Conservation (phyloP, 345 rosid species). For the Lepidium aucheri region DNA sequence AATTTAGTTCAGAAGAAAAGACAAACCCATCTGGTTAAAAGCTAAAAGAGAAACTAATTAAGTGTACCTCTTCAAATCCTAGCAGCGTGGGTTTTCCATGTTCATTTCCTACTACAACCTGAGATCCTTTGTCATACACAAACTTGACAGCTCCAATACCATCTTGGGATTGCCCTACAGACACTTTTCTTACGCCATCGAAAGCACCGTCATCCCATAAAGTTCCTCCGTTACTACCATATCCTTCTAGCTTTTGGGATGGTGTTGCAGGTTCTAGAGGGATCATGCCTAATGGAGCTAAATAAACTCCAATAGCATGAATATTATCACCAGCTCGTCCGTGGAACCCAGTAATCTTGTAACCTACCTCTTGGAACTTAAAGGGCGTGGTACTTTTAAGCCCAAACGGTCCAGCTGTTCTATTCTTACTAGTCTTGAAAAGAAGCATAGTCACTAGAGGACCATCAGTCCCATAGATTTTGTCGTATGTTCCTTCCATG, state of each 20-base stretch:
- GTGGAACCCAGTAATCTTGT: conserved; percentile 24
- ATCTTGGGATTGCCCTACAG: conserved; percentile 5
- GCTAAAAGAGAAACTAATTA: not conserved
- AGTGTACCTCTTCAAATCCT: conserved; percentile 8
- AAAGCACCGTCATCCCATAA: conserved; percentile 25
- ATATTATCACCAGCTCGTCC: conserved; percentile 12
- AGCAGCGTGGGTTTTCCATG: conserved; percentile 7
- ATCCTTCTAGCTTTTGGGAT: conserved; percentile 2
- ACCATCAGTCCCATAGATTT: not conserved
- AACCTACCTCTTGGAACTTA: conserved; percentile 10
- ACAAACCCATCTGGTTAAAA: not conserved
- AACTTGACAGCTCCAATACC: conserved; percentile 4
- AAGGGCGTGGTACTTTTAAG: conserved; percentile 2
- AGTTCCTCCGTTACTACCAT: conserved; percentile 16
- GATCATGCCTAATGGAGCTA: conserved; percentile 22
- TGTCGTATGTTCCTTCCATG: conserved; percentile 20
- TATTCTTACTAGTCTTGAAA: conserved; percentile 14
- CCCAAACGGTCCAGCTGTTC: conserved; percentile 12
- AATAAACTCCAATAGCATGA: conserved; percentile 23
- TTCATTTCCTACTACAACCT: not conserved
- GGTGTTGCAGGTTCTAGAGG: conserved; percentile 8
- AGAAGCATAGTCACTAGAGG: conserved; percentile 6
- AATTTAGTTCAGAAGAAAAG: not conserved
- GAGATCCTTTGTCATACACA: conserved; percentile 9
- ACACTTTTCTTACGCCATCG: conserved; percentile 16